Conservation (phyloP, 108 stramenopile species). For the Nitzschia sp. region DNA sequence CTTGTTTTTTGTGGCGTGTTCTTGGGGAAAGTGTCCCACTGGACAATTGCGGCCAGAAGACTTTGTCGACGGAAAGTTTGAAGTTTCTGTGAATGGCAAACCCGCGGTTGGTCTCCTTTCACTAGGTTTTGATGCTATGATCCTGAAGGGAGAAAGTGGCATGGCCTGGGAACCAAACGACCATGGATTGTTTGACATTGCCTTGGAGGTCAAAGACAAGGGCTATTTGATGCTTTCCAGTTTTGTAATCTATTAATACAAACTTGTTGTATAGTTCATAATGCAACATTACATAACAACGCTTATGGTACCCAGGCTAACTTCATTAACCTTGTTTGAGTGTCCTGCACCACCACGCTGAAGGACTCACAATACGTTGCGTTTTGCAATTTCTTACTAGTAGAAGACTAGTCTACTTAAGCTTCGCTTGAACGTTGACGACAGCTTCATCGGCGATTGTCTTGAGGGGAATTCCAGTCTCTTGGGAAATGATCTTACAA, state of each 20-base stretch:
- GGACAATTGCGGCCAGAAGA: slow-evolving; percentile 21
- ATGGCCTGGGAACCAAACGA: slow-evolving; percentile 3
- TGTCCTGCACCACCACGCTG: no score
- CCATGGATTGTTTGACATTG: not conserved
- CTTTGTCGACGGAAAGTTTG: slow-evolving; percentile 16
- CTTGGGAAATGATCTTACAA: slow-evolving; percentile 65
- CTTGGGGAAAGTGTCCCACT: slow-evolving; percentile 34
- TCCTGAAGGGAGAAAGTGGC: slow-evolving; percentile 14
- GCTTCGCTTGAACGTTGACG: not conserved
- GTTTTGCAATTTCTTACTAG: no score
- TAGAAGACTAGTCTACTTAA: not conserved
- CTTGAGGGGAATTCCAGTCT: slow-evolving; percentile 62
- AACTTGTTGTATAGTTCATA: no score
- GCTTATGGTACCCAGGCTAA: no score
- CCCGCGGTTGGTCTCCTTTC: not conserved
- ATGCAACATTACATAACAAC: no score
- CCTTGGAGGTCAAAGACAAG: not conserved
- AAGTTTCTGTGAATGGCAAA: slow-evolving; percentile 17
- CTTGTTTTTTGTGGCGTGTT: slow-evolving; percentile 24
- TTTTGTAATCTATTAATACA: slow-evolving; percentile 9
- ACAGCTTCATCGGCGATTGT: slow-evolving; percentile 54
- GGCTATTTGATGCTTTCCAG: slow-evolving; percentile 12
- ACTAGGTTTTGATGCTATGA: slow-evolving; percentile 1
- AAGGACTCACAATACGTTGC: no score
- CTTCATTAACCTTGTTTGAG: no score